Evolutionary conservation across 768 basidiomycete genomes (phyloP), one percentile per base, ranked within the genome.

Genomic region (Amanita inopinata): DNA sequence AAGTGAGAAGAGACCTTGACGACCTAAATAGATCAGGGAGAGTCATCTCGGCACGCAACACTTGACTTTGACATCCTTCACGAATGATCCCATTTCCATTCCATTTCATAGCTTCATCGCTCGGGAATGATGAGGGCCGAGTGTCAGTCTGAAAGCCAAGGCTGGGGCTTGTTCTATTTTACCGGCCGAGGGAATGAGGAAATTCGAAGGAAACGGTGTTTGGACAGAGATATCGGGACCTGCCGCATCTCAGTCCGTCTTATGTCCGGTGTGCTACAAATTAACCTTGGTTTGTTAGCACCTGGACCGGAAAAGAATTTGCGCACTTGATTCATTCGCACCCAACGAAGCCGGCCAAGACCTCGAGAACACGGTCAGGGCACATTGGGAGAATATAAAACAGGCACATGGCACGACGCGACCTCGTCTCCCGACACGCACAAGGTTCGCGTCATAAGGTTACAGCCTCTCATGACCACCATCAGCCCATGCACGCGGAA

Each of bases 21-120:
- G 41, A 24, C 40, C 41, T 32, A 24, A 42, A 42, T 32, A 42
- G 41, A 42, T 34, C 22, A 28, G 14, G n/a, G n/a, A n/a, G n/a
- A n/a, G n/a, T n/a, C n/a, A n/a, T n/a, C n/a, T n/a, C n/a, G n/a
- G n/a, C n/a, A n/a, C n/a, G n/a, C n/a, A n/a, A n/a, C n/a, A n/a
- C n/a, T n/a, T n/a, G n/a, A n/a, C n/a, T n/a, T n/a, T n/a, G n/a
- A n/a, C n/a, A n/a, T n/a, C n/a, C n/a, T n/a, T n/a, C n/a, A n/a
- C n/a, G n/a, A n/a, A n/a, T n/a, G n/a, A n/a, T n/a, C n/a, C n/a
- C n/a, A n/a, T n/a, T n/a, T n/a, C n/a, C n/a, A n/a, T n/a, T n/a
- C n/a, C n/a, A n/a, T n/a, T n/a, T n/a, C n/a, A n/a, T n/a, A n/a
- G n/a, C n/a, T n/a, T n/a, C n/a, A n/a, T n/a, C n/a, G n/a, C n/a